Base-by-base conservation (phyloP, 169 alveolate species). In the Cryptosporidium andersoni region DNA sequence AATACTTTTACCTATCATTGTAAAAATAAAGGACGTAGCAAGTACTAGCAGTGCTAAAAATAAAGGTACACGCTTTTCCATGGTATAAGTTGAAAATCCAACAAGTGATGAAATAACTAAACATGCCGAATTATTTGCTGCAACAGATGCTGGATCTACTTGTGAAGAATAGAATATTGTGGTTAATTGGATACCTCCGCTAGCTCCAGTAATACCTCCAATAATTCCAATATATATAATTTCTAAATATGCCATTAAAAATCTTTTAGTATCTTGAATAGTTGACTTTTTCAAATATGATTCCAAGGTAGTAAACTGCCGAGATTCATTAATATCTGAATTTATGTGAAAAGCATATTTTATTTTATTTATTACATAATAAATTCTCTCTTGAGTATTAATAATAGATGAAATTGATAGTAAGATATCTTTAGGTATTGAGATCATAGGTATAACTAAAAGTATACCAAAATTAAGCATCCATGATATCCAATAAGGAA, bases 81-180 rank as follows among this genome's bases (percentile, higher is more conserved):
- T 43, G 2, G 55, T n/a, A 40, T 74, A 58, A 14, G 68, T 74
- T 58, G 43, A 42, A 36, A 74, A 74, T 8, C 85, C 55, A 12
- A 60, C 60, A 6, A 74, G 8, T 9, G 85, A 58, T 34, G 67
- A 74, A 2, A 74, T 62, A 16, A 74, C 34, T 25, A 74, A 43
- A 11, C 85, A 74, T n/a, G 85, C 60, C 1, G 85, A 74, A 43
- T 74, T 74, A 62, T 74, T 74, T 74, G 85, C 85, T 12, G 85
- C 85, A 56, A 58, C 55, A 12, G 85, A 74, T 8, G 68, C 55
- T 14, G 85, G 60, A 37, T 74, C 85, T 6, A 60, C 45, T 49
- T 74, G 85, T 9, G 85, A 55, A n/a, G 74, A 48, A 74, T 34
- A 74, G 4, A 74, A 58, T 25, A 74, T 74, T 12, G 85, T 14